Percentiles rank a stretch among this genome's conserved stretches.
These are phyloP conservation scores for Euphorbia lathyris DNA, from an alignment of 345 rosid species.

Conservation along the genomic window DNA sequence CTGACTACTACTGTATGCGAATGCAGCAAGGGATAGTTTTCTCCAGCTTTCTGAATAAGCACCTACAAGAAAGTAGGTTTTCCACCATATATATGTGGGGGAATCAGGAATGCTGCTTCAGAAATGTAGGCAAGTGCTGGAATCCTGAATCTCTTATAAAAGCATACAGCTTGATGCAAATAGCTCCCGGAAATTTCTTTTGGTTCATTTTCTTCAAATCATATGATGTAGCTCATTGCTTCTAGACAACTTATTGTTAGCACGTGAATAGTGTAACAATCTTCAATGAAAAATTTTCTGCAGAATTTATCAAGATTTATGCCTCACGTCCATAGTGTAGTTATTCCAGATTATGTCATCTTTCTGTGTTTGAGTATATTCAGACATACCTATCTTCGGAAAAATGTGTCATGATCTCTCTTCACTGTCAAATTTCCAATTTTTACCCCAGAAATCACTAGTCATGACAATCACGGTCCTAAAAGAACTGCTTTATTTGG, in stretches of 20 bases:
- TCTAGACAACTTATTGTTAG: background rate
- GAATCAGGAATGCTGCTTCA: background rate
- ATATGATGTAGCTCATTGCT: background rate
- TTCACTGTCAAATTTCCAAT: background rate
- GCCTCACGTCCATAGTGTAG: background rate
- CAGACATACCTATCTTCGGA: background rate
- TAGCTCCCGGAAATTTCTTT: background rate
- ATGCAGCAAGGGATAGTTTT: slow-evolving; percentile 2
- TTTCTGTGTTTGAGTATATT: background rate
- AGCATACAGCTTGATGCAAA: background rate
- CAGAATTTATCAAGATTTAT: background rate
- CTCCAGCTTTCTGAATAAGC: background rate
- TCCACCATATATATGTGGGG: background rate
- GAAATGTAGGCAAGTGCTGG: background rate
- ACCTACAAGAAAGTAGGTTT: background rate
- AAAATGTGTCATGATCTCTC: background rate
- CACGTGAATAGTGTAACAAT: background rate
- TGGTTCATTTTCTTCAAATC: background rate
- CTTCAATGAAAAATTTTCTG: background rate
- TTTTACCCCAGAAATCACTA: background rate
- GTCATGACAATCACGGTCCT: background rate
- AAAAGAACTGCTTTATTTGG: background rate
- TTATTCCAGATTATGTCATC: background rate
- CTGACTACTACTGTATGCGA: background rate
- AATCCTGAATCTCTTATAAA: background rate